A percentile compares a stretch with the other conserved stretches of the same genome.
These are phyloP conservation scores for Lenwebbia sp. DNA, from an alignment of 345 rosid genomes.

Conservation along the genomic window DNA sequence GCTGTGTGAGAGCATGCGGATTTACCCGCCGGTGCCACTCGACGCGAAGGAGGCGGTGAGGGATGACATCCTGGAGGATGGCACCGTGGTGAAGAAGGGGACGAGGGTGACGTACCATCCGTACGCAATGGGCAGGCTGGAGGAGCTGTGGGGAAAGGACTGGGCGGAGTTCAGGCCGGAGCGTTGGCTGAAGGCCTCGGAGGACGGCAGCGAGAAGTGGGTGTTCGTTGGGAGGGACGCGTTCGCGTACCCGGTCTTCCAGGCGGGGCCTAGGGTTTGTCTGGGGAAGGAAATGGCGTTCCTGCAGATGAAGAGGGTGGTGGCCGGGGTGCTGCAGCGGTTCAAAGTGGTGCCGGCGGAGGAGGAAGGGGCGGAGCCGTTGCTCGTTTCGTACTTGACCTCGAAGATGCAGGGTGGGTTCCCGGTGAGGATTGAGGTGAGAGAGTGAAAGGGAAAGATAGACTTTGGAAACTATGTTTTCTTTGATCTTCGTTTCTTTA, in stretches of 20 bases:
- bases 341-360: slow-evolving; percentile 30
- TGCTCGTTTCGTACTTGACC: slow-evolving; percentile 18
- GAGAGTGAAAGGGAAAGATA: not conserved
- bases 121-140: slow-evolving; percentile 34
- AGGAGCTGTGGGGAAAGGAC: slow-evolving; percentile 29
- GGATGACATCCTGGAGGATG: slow-evolving; percentile 27
- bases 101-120: slow-evolving; percentile 15
- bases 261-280: slow-evolving; percentile 33
- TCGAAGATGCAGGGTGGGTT: slow-evolving; percentile 45
- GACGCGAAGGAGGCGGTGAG: slow-evolving; percentile 13
- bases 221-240: slow-evolving; percentile 16
- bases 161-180: slow-evolving; percentile 31
- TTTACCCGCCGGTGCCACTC: slow-evolving; percentile 38
- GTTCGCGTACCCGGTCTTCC: slow-evolving; percentile 21
- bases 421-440: slow-evolving; percentile 21
- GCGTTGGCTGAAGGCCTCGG: no score
- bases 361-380: slow-evolving; percentile 13
- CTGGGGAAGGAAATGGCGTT: slow-evolving; percentile 36
- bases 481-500: no score
- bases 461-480: no score
- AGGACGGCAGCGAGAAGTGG: slow-evolving; percentile 20
- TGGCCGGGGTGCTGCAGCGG: slow-evolving; percentile 18
- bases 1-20: slow-evolving; percentile 31
- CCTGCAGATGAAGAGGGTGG: slow-evolving; percentile 32
- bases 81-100: slow-evolving; percentile 23